phyloP scores from a whole-genome alignment of 2,329 filamentous ascomycete genomes.

The Lecanicillium sp. region DNA sequence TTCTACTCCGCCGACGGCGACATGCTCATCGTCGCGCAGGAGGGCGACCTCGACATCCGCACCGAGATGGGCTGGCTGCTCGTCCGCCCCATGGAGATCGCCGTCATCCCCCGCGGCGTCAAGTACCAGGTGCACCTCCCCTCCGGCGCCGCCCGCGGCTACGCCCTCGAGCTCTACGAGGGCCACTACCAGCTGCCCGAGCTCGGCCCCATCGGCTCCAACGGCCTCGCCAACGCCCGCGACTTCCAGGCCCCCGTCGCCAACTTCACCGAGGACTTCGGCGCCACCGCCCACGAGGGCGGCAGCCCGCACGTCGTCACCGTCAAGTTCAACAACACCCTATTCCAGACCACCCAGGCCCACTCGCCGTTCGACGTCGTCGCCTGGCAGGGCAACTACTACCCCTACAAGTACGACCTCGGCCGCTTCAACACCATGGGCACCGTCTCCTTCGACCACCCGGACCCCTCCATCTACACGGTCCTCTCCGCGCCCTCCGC shows the following conservation, averaged over 20 bases:
- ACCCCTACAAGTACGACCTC: slow-evolving; percentile 77
- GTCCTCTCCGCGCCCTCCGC: slow-evolving; percentile 60
- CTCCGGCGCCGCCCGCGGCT: slow-evolving; percentile 55
- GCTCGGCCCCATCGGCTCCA: slow-evolving; percentile 62
- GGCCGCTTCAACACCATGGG: slow-evolving; percentile 72
- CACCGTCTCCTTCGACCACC: slow-evolving; percentile 68
- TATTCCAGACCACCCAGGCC: slow-evolving; percentile 59
- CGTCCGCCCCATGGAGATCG: slow-evolving; percentile 66
- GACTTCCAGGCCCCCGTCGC: slow-evolving; percentile 69
- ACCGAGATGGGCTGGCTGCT: slow-evolving; percentile 65
- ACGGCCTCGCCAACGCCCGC: slow-evolving; percentile 60
- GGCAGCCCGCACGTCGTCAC: slow-evolving; percentile 42
- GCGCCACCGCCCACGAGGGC: slow-evolving; percentile 33
- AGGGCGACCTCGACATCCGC: slow-evolving; percentile 63
- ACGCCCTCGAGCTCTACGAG: slow-evolving; percentile 65
- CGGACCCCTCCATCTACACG: slow-evolving; percentile 72
- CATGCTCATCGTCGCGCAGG: slow-evolving; percentile 64
- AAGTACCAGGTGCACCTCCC: slow-evolving; percentile 61
- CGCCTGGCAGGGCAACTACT: slow-evolving; percentile 75
- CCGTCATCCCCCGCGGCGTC: slow-evolving; percentile 63
- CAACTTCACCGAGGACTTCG: slow-evolving; percentile 52
- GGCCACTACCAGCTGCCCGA: slow-evolving; percentile 62
- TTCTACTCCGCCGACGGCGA: slow-evolving; percentile 81
- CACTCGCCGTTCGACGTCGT: slow-evolving; percentile 76
- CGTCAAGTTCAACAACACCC: slow-evolving; percentile 60